Evolutionary conservation across 108 stramenopile genomes (phyloP).

Genomic region (Fistulifera solaris): DNA sequence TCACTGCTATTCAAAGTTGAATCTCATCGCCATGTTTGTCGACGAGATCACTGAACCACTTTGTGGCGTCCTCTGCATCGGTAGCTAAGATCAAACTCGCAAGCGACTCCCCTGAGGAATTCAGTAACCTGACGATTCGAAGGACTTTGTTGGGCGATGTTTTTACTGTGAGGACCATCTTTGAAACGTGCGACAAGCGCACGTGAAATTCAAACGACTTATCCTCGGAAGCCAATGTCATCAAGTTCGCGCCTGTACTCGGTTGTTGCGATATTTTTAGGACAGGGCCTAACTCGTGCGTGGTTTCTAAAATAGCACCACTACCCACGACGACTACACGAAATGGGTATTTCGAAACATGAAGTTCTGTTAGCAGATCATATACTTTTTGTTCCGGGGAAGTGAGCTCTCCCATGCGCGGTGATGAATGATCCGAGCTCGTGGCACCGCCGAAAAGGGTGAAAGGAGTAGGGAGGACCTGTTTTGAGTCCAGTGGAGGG

Average conservation of each 20-base stretch:
- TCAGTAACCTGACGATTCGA: constrained; percentile 47
- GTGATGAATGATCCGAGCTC: too few relatives aligned
- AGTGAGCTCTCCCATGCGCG: constrained; percentile 2
- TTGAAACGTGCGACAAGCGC: constrained; percentile 40
- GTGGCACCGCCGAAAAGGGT: too few relatives aligned
- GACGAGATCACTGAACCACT: constrained; percentile 48
- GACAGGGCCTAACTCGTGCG: constrained; percentile 45
- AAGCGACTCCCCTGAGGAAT: constrained; percentile 36
- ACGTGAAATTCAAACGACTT: constrained; percentile 77
- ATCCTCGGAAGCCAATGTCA: constrained; percentile 69
- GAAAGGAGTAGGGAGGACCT: too few relatives aligned
- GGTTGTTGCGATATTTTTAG: constrained; percentile 45
- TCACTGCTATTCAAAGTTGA: constrained; percentile 9
- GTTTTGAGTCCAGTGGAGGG: too few relatives aligned
- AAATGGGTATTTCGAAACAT: constrained; percentile 41
- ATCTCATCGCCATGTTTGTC: constrained; percentile 37
- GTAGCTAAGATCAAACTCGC: constrained; percentile 58
- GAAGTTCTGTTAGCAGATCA: constrained; percentile 34
- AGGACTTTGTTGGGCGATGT: constrained; percentile 19
- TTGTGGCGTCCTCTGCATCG: constrained; percentile 24
- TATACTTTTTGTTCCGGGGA: constrained; percentile 27
- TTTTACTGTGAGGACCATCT: constrained; percentile 39
- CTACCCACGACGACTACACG: constrained; percentile 68
- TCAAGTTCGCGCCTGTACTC: constrained; percentile 42
- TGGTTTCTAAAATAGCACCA: constrained; percentile 78